phyloP scores from a whole-genome alignment of 495 filamentous ascomycete species.

The Hypoxylon trugodes region DNA sequence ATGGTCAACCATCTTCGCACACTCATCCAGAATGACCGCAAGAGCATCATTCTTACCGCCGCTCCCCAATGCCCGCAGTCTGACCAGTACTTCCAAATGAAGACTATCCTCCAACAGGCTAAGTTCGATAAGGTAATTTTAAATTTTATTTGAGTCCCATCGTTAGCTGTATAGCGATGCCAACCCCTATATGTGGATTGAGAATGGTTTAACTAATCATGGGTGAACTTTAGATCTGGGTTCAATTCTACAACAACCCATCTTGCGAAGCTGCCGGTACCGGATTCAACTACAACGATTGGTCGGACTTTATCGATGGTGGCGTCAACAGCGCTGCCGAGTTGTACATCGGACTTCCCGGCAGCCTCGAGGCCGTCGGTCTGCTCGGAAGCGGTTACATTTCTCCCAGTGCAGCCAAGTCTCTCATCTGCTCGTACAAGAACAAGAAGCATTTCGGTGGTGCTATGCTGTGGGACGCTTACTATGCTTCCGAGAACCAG shows the following conservation, averaged over 20 bases:
- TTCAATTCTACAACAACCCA: conserved; percentile 79
- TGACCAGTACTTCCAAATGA: conserved; percentile 59
- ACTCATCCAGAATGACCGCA: conserved; percentile 48
- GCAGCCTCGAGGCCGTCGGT: conserved; percentile 49
- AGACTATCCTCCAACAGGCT: conserved; percentile 61
- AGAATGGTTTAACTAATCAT: no score
- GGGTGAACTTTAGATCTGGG: no score
- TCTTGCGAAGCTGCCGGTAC: conserved; percentile 58
- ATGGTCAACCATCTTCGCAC: conserved; percentile 64
- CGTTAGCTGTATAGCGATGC: no score
- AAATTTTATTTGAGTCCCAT: no score
- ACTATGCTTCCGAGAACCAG: conserved; percentile 39
- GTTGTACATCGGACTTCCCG: conserved; percentile 71
- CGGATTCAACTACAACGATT: conserved; percentile 69
- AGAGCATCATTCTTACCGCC: conserved; percentile 65
- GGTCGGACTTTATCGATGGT: conserved; percentile 64
- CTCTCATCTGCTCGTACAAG: conserved; percentile 46
- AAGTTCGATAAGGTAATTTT: conserved; percentile 69
- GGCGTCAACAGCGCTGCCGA: conserved; percentile 66
- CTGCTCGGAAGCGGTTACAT: conserved; percentile 46
- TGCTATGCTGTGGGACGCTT: conserved; percentile 53
- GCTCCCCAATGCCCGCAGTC: conserved; percentile 71
- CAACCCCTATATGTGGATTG: no score
- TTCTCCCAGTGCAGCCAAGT: conserved; percentile 17
- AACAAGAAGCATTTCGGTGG: conserved; percentile 49